phyloP scores from a whole-genome alignment of 1,284 basidiomycete genomes.

The Cutaneotrichosporon arboriforme region DNA sequence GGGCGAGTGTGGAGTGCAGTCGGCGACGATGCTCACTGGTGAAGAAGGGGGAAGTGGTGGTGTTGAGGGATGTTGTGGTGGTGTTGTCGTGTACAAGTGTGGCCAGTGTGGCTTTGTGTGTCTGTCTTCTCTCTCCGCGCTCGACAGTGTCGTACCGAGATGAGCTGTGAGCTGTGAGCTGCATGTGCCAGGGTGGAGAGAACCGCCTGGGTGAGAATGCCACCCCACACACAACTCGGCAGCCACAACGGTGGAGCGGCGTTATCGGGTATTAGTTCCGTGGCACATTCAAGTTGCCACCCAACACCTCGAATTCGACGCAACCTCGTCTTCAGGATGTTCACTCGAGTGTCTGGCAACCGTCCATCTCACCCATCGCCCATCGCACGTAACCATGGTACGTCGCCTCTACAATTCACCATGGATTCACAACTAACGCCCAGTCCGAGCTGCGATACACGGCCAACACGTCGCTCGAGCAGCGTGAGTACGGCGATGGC shows the following conservation, averaged over 20 bases:
- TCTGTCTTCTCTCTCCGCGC: too few species aligned
- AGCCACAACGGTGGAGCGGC: neutral
- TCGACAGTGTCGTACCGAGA: too few species aligned
- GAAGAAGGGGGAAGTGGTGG: neutral
- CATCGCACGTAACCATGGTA: too few species aligned
- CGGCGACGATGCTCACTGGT: neutral
- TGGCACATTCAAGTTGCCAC: constrained; percentile 3
- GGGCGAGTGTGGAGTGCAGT: too few species aligned
- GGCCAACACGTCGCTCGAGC: constrained; percentile 86
- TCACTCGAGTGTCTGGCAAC: too few species aligned
- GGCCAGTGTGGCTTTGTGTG: neutral
- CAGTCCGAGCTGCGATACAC: constrained; percentile 83
- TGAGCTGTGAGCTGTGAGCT: too few species aligned
- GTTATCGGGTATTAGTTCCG: neutral
- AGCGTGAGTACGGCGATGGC: constrained; percentile 57
- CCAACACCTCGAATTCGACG: neutral
- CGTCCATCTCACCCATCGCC: too few species aligned
- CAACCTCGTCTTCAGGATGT: neutral
- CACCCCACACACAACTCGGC: too few species aligned
- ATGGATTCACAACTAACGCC: neutral
- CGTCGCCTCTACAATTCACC: neutral
- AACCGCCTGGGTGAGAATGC: too few species aligned
- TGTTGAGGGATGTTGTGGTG: neutral
- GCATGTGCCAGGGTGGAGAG: too few species aligned
- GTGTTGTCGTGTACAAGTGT: neutral